Evolutionary conservation across 352 stramenopile species (phyloP), one percentile per base, ranked within the genome.

Genomic region (Phytopythium mirpurense): DNA sequence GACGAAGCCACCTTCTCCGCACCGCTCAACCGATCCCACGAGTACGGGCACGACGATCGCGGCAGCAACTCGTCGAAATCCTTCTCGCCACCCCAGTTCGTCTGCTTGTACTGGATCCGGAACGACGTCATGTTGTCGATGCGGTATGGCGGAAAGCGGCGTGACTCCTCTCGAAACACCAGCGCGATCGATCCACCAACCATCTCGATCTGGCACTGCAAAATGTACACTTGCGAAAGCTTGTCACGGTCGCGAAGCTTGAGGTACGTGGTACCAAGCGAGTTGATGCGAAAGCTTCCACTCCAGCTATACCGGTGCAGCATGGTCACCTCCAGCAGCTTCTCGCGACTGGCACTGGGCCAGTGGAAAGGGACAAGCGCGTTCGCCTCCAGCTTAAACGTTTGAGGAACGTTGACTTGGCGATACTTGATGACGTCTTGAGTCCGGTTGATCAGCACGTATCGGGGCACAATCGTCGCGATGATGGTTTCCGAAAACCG

Each of bases 61-160:
- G 82, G 83, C 8, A 77, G 55, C 2, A 96, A 51, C 27, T 93
- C 76, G 42, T 96, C 87, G 37, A 83, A 95, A 51, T 85, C 70
- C 23, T 72, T 79, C 19, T 85, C 75, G 8, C 70, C 66, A 21
- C 78, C 75, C 85, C 85, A 95, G 36, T 75, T 78, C 21, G 69
- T 70, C 58, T 96, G 86, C 51, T 89, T 90, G 65, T 83, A 95
- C 51, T 89, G 74, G 44, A 96, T 91, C 34, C 83, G 78, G 61
- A 93, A 93, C 18, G 84, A 94, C 23, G 86, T 95, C 74, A 92
- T 91, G 67, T 96, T 96, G 58, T 96, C 86, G 46, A 96, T 95
- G 46, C 88, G 77, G 57, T 96, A 96, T 15, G 86, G 88, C 21
- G 84, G 88, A 49, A 92, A 96, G 5, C 83, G 78, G 38, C 72